A percentile compares a stretch with the other conserved stretches of the same genome.
Evolutionary conservation across 176 grass and related monocot genomes (phyloP).

Genomic region (Areca catechu): DNA sequence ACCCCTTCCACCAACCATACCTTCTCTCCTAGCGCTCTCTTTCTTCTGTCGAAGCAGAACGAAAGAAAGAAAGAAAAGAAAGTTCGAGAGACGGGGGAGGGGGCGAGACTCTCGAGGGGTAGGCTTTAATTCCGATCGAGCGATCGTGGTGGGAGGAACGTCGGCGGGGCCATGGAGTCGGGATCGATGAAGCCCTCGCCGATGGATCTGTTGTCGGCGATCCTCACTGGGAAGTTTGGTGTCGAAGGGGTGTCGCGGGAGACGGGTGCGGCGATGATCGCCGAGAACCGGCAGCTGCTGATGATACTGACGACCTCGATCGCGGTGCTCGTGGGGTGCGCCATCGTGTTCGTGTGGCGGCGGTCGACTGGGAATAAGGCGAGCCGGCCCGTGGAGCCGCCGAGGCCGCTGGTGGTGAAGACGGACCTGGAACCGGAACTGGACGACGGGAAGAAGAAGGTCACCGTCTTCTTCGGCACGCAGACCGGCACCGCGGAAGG

Average conservation of each 20-base stretch:
- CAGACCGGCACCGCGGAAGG: constrained; percentile 92
- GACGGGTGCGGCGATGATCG: constrained; percentile 9
- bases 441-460: constrained; percentile 58
- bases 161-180: constrained; percentile 31
- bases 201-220: constrained; percentile 60
- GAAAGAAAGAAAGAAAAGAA: too few species aligned
- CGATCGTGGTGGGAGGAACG: too few species aligned
- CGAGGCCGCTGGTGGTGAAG: constrained; percentile 14
- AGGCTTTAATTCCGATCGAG: too few species aligned
- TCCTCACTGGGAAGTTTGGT: constrained; percentile 38
- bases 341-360: constrained; percentile 56
- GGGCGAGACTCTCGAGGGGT: too few species aligned
- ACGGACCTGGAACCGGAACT: constrained; percentile 25
- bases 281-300: constrained; percentile 29
- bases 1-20: constrained; percentile 1
- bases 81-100: too few species aligned
- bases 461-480: constrained; percentile 79
- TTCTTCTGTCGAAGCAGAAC: background rate
- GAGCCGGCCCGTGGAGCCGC: background rate
- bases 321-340: constrained; percentile 51
- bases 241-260: constrained; percentile 1
- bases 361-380: constrained; percentile 14
- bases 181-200: constrained; percentile 42
- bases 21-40: background rate
- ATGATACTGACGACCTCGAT: constrained; percentile 37